A percentile compares a stretch with the other conserved stretches of the same genome.
phyloP scores from a whole-genome alignment of 345 rosid species.

The Lepidium didymum region DNA sequence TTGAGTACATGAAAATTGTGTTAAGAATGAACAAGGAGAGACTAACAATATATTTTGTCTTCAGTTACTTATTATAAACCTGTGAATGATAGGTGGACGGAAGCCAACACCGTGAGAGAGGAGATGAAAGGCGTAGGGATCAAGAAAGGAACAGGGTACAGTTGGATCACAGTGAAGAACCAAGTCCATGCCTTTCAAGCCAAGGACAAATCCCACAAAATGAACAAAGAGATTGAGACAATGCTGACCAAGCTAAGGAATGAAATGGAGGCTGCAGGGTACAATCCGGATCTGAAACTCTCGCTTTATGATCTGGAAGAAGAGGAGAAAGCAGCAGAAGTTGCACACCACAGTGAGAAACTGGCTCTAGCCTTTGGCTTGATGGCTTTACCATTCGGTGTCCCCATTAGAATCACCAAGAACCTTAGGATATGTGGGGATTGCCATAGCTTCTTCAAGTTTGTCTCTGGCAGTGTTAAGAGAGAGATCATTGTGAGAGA shows the following conservation, averaged over 20 bases:
- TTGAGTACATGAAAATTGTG: neutral
- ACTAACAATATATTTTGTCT: neutral
- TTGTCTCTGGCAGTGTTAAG: constrained; percentile 45
- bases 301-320: constrained; percentile 79
- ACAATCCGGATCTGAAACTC: constrained; percentile 47
- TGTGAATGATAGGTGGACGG: constrained; percentile 59
- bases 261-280: constrained; percentile 62
- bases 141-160: constrained; percentile 73
- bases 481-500: constrained; percentile 76
- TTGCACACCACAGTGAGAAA: constrained; percentile 76
- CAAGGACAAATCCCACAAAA: constrained; percentile 58
- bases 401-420: constrained; percentile 75
- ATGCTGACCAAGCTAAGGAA: constrained; percentile 42
- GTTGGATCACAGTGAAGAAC: constrained; percentile 74
- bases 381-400: constrained; percentile 42
- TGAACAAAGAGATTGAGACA: constrained; percentile 56
- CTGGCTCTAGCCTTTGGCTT: constrained; percentile 79
- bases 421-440: constrained; percentile 87
- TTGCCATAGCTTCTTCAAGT: constrained; percentile 73
- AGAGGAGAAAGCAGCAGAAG: constrained; percentile 73
- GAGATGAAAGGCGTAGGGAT: constrained; percentile 67
- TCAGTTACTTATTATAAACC: neutral
- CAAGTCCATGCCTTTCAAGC: constrained; percentile 73
- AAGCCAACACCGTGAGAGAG: constrained; percentile 57
- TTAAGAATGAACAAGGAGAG: neutral